A percentile compares a stretch with the other conserved stretches of the same genome.
Evolutionary conservation across 257 asterid genomes (phyloP).

Genomic region (Echium plantagineum): DNA sequence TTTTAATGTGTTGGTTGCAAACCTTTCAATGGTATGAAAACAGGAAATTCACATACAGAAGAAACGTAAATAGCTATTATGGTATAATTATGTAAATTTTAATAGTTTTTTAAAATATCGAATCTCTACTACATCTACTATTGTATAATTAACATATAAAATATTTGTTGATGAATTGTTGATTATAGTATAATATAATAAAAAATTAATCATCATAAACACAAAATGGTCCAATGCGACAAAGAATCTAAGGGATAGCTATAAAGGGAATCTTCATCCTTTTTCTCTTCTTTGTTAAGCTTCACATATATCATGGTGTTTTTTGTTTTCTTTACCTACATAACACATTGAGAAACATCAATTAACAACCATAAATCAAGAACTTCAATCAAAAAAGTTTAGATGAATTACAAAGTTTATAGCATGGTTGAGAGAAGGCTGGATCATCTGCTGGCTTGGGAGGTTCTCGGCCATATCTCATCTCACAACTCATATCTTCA

Average conservation of each 20-base stretch:
- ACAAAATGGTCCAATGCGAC: neutral
- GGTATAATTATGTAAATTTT: too few relatives aligned
- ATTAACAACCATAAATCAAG: neutral
- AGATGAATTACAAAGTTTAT: constrained; percentile 46
- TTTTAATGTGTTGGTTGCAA: too few relatives aligned
- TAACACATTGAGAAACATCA: constrained; percentile 1
- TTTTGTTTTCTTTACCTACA: constrained; percentile 53
- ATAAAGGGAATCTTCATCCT: neutral
- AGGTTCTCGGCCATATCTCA: constrained; percentile 82
- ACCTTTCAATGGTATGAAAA: too few relatives aligned
- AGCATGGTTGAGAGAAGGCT: constrained; percentile 71
- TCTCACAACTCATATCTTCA: constrained; percentile 93
- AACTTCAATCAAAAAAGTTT: neutral
- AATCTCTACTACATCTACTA: too few relatives aligned
- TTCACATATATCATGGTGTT: constrained; percentile 39
- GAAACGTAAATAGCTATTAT: too few relatives aligned
- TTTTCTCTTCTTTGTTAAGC: constrained; percentile 6
- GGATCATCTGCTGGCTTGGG: constrained; percentile 54
- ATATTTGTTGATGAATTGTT: neutral
- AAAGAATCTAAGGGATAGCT: constrained; percentile 1
- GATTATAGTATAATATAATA: neutral
- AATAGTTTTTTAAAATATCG: too few relatives aligned
- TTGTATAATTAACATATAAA: too few relatives aligned
- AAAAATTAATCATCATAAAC: neutral
- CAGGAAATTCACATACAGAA: too few relatives aligned